Conservation (phyloP, 2,329 filamentous ascomycete species). For the Fusarium sarcochroum region DNA sequence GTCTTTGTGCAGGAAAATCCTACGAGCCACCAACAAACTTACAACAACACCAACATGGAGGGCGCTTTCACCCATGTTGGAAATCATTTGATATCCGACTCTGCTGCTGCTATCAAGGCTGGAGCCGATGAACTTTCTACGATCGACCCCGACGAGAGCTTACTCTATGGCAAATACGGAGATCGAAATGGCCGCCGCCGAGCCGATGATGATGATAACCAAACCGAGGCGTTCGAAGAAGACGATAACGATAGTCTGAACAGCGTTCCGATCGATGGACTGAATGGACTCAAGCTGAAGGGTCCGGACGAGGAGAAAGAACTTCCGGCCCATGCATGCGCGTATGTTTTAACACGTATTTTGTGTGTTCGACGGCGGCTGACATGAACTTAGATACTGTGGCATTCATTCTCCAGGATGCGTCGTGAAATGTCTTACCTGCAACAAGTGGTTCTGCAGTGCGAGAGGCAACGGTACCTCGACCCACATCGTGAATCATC, state of each 20-base stretch:
- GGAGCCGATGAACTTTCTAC: constrained; percentile 81
- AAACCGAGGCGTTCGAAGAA: constrained; percentile 85
- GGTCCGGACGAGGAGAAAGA: constrained; percentile 85
- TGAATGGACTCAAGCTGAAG: constrained; percentile 73
- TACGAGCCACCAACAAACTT: constrained; percentile 43
- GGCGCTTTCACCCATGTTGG: constrained; percentile 89
- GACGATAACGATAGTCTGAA: constrained; percentile 84
- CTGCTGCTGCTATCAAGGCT: constrained; percentile 88
- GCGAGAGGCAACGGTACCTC: constrained; percentile 96
- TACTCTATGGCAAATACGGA: constrained; percentile 80
- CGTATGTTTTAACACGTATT: constrained; percentile 70
- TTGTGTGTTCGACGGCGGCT: constrained; percentile 34
- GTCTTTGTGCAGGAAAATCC: constrained; percentile 46
- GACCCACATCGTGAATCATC: constrained; percentile 97
- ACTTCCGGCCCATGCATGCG: constrained; percentile 94
- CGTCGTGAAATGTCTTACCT: constrained; percentile 95
- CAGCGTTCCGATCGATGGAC: constrained; percentile 83
- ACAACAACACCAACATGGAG: constrained; percentile 73
- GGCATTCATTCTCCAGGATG: constrained; percentile 96
- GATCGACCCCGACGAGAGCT: constrained; percentile 83
- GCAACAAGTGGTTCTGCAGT: constrained; percentile 99
- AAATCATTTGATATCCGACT: constrained; percentile 88
- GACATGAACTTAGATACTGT: constrained; percentile 77
- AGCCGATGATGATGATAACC: constrained; percentile 91
- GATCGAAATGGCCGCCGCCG: constrained; percentile 74